Evolutionary conservation across 2,329 filamentous ascomycete genomes (phyloP).

Genomic region (Claviceps humidiphila): DNA sequence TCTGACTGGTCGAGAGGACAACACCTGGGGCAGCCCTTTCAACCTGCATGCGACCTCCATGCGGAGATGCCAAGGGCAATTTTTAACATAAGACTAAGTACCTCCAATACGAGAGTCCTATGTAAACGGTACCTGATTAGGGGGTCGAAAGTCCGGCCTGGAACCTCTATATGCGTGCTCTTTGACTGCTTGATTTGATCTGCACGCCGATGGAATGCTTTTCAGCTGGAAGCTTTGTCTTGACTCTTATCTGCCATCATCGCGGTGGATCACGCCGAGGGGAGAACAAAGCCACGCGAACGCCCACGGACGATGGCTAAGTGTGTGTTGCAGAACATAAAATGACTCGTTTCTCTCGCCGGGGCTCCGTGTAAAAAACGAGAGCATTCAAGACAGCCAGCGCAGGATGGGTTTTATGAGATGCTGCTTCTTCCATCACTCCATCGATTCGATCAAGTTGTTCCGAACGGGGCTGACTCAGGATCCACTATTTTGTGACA

Average conservation of each 20-base stretch:
- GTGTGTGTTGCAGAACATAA: neutral
- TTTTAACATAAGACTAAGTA: neutral
- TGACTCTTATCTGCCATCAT: neutral
- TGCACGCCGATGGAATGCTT: too few species aligned
- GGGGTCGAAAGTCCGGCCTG: too few species aligned
- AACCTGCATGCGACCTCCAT: neutral
- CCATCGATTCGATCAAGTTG: neutral
- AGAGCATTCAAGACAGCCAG: too few species aligned
- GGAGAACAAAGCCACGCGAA: neutral
- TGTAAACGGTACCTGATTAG: too few species aligned
- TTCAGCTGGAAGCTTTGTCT: too few species aligned
- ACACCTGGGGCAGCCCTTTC: neutral
- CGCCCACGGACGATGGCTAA: neutral
- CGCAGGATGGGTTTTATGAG: too few species aligned
- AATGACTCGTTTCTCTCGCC: neutral
- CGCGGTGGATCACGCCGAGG: neutral
- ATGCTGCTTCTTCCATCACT: neutral
- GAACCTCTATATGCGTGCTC: too few species aligned
- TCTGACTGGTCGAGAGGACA: neutral
- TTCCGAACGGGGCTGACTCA: neutral
- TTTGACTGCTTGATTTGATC: too few species aligned
- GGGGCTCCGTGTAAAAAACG: neutral
- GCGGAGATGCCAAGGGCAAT: neutral
- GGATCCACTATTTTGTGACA: conserved; percentile 1
- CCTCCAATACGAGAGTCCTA: too few species aligned